Evolutionary conservation across 371 early-diverging fungal genomes (phyloP).

Genomic region (Mortierella polycephala): DNA sequence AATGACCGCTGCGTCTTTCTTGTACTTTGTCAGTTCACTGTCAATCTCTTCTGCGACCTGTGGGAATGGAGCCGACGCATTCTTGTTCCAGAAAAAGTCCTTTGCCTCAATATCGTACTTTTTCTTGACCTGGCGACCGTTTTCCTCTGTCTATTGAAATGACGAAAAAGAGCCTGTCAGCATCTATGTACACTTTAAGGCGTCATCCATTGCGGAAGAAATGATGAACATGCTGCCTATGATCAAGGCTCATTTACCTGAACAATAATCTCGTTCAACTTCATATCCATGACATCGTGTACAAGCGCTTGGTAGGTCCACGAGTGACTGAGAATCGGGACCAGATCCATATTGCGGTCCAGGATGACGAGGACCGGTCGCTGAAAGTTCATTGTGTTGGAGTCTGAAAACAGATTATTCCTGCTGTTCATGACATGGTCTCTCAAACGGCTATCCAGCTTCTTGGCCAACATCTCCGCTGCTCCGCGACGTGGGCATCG

Average conservation of each 20-base stretch:
- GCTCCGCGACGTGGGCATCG: constrained; percentile 91
- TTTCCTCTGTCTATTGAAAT: constrained; percentile 70
- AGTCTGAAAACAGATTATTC: constrained; percentile 82
- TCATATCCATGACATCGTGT: constrained; percentile 95
- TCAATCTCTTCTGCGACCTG: constrained; percentile 97
- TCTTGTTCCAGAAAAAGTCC: constrained; percentile 96
- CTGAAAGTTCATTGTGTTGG: constrained; percentile 59
- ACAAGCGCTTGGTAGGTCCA: constrained; percentile 99
- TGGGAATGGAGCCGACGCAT: constrained; percentile 96
- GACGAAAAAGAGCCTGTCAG: neutral
- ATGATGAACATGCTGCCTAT: neutral
- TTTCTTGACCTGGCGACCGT: constrained; percentile 73
- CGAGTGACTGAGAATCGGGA: constrained; percentile 94
- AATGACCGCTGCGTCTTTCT: constrained; percentile 92
- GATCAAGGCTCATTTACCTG: constrained; percentile 17
- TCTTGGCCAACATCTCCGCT: constrained; percentile 92
- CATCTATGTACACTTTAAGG: too few species aligned
- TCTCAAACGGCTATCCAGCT: constrained; percentile 88
- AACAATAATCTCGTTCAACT: constrained; percentile 84
- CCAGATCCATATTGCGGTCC: constrained; percentile 96
- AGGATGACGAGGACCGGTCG: constrained; percentile 89
- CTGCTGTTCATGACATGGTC: constrained; percentile 90
- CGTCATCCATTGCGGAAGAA: too few species aligned
- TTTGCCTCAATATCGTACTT: constrained; percentile 90
- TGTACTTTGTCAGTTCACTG: constrained; percentile 89